A percentile compares a stretch with the other conserved stretches of the same genome.
These are phyloP conservation scores for Lepidium aucheri DNA, from an alignment of 345 rosid species.

Conservation along the genomic window DNA sequence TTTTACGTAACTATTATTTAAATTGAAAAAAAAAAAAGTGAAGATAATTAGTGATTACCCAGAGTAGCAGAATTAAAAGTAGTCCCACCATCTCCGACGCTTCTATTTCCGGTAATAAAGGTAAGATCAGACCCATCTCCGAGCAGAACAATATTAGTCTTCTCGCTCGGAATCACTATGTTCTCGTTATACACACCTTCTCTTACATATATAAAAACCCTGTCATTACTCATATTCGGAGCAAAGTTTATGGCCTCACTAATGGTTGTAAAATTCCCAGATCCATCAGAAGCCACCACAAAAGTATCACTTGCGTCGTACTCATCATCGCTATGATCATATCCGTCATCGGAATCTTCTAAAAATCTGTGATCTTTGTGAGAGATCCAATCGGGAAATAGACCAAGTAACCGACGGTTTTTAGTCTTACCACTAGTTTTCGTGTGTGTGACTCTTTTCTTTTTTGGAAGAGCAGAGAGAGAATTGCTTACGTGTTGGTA, in stretches of 20 bases:
- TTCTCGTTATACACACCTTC: conserved; percentile 67
- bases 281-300: conserved; percentile 69
- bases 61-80: conserved; percentile 94
- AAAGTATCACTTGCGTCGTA: conserved; percentile 50
- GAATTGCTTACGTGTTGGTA: conserved; percentile 77
- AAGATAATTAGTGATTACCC: conserved; percentile 32
- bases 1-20: not conserved
- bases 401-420: conserved; percentile 42
- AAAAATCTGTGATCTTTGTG: conserved; percentile 43
- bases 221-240: conserved; percentile 54
- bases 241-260: conserved; percentile 62
- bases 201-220: conserved; percentile 47
- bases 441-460: not conserved
- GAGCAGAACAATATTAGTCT: conserved; percentile 60
- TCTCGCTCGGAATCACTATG: conserved; percentile 55
- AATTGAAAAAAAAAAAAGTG: not conserved
- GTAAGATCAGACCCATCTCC: conserved; percentile 74
- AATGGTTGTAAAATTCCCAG: conserved; percentile 73
- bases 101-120: conserved; percentile 54
- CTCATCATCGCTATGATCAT: conserved; percentile 26
- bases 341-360: conserved; percentile 22
- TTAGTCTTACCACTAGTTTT: conserved; percentile 8
- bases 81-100: conserved; percentile 76
- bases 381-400: conserved; percentile 54
- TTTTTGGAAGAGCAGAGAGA: conserved; percentile 51